Conservation (phyloP, 2,329 filamentous ascomycete genomes). For the Huntiella moniliformis region DNA sequence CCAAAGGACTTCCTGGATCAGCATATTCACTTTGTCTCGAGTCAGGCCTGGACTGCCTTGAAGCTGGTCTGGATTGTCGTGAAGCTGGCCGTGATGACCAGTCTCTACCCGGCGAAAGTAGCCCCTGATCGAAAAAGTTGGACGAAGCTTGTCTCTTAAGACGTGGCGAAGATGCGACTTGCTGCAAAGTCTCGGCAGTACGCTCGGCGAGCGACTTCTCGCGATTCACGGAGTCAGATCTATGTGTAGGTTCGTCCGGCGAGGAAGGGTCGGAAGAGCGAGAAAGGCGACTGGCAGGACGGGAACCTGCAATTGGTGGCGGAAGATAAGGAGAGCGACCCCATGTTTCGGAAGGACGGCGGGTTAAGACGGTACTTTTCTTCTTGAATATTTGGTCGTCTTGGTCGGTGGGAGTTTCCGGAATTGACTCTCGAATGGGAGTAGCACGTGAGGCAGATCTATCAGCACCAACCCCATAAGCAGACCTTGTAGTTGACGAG, state of each 20-base stretch:
- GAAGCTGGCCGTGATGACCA: conserved; percentile 16
- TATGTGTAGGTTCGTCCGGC: not conserved
- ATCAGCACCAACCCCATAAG: conserved; percentile 1
- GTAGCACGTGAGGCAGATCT: conserved; percentile 1
- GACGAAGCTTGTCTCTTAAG: conserved; percentile 46
- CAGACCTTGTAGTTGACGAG: not conserved
- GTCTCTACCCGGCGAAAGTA: conserved; percentile 15
- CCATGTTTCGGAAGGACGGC: conserved; percentile 16
- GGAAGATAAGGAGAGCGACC: conserved; percentile 10
- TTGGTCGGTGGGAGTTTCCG: not conserved
- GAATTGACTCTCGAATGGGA: conserved; percentile 1
- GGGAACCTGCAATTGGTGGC: conserved; percentile 1
- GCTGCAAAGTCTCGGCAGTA: conserved; percentile 67
- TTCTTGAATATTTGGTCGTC: conserved; percentile 9
- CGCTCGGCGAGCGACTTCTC: conserved; percentile 46
- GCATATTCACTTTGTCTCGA: conserved; percentile 8
- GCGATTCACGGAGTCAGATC: conserved; percentile 7
- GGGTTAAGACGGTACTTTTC: conserved; percentile 15
- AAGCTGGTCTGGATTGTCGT: too few relatives aligned
- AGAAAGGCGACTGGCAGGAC: conserved; percentile 4
- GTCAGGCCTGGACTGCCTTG: conserved; percentile 1
- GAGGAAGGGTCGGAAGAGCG: conserved; percentile 6
- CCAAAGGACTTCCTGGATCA: conserved; percentile 29
- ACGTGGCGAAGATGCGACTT: conserved; percentile 59
- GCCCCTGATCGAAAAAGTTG: conserved; percentile 42